Evolutionary conservation across 169 alveolate species (phyloP), one percentile per base, ranked within the genome.

Genomic region (Theileria parva): DNA sequence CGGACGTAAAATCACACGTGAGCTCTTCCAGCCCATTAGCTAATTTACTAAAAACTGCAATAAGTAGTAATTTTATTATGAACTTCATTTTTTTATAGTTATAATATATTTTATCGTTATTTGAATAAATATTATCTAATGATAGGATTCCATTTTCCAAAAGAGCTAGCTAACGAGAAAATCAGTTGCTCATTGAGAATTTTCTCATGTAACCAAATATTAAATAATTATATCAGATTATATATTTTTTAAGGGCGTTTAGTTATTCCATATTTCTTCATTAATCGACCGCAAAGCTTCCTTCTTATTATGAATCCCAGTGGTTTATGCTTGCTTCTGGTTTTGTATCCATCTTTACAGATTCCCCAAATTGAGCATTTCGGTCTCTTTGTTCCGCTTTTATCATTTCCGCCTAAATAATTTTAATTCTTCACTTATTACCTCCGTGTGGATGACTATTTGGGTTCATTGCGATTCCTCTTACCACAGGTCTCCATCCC

Each of bases 371-470:
- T 72, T 57, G 96, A 86, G 28, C 95, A 93, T 30, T 88, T 86
- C 0, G 96, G 95, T 51, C 96, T 72, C 74, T 89, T 93, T 8
- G 94, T 88, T 37, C 91, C 92, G 44, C 90, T 92, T 59, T 91
- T 86, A 71, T 92, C 81, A 13, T 92, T 91, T 9, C 96, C 96
- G 5, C 96, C 91, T 81, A 67, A 37, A 37, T 2, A n/a, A 21
- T 27, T 19, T 37, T 27, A 23, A 2, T 2, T 74, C 21, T 34
- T 17, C 7, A 19, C 28, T 23, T 19, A 53, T 44, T 74, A 39
- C 91, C 97, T 0, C 97, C 97, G 71, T 94, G 97, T 9, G 97
- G 97, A 81, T 94, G 97, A 30, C 81, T 74, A 48, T 89, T 87
- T 4, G 97, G 94, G 70, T 92, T 91, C 96, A 88, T 89, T 17